phyloP scores from a whole-genome alignment of 345 rosid genomes.

The Syzygium oleosum region DNA sequence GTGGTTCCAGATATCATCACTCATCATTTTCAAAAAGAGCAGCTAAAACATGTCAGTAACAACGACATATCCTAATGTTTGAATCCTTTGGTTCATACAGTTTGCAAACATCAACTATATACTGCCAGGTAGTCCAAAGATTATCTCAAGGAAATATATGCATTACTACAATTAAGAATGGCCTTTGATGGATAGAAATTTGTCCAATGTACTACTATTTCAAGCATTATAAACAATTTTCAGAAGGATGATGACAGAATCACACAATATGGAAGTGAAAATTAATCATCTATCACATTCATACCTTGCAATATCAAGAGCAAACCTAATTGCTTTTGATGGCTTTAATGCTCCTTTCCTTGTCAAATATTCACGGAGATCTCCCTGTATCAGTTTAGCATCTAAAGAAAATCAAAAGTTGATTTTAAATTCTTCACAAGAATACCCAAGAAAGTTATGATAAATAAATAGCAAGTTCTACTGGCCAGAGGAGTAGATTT shows the following conservation, averaged over 20 bases:
- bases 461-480: not conserved
- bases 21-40: not conserved
- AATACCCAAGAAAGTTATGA: not conserved
- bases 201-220: not conserved
- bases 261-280: not conserved
- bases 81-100: not conserved
- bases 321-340: constrained; percentile 52
- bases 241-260: not conserved
- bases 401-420: not conserved
- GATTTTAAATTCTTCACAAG: not conserved
- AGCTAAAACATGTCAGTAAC: not conserved
- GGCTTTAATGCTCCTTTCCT: constrained; percentile 55
- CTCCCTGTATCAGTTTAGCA: constrained; percentile 44
- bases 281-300: not conserved
- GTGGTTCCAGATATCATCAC: not conserved
- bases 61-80: not conserved
- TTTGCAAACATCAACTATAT: not conserved
- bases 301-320: constrained; percentile 96
- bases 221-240: not conserved
- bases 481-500: not conserved
- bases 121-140: not conserved
- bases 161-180: not conserved
- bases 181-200: not conserved
- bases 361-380: constrained; percentile 51
- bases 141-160: not conserved